Evolutionary conservation across 2,329 filamentous ascomycete genomes (phyloP).

Genomic region (Colletotrichum higginsianum): DNA sequence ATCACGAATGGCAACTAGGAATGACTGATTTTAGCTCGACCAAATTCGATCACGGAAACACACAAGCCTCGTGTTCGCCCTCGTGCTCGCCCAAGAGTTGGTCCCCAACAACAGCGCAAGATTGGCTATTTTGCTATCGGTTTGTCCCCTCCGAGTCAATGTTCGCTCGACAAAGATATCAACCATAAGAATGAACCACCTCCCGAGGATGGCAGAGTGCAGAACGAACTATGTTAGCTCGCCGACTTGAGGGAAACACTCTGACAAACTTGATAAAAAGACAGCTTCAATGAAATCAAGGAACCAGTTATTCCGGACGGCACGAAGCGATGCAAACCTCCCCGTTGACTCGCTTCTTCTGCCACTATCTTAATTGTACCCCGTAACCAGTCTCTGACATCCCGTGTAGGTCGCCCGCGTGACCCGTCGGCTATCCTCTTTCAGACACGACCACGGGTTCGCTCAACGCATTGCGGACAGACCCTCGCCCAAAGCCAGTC

Average conservation of each 20-base stretch:
- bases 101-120: not conserved
- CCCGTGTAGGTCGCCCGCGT: not conserved
- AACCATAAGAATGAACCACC: not conserved
- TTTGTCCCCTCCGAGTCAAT: not conserved
- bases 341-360: too few species aligned
- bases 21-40: too few species aligned
- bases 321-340: not conserved
- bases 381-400: too few species aligned
- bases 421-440: not conserved
- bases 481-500: not conserved
- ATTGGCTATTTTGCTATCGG: too few species aligned
- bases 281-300: too few species aligned
- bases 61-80: too few species aligned
- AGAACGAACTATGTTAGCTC: not conserved
- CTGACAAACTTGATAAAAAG: too few species aligned
- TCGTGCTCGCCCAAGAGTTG: not conserved
- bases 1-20: too few species aligned
- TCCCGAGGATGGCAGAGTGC: not conserved
- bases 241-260: not conserved
- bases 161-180: not conserved
- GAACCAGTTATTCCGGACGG: not conserved
- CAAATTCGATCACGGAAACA: too few species aligned
- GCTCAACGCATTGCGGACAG: not conserved
- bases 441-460: not conserved
- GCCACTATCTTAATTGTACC: too few species aligned